Base-by-base conservation (phyloP, 129 eudicot genomes). In the Helichrysum umbraculigerum region DNA sequence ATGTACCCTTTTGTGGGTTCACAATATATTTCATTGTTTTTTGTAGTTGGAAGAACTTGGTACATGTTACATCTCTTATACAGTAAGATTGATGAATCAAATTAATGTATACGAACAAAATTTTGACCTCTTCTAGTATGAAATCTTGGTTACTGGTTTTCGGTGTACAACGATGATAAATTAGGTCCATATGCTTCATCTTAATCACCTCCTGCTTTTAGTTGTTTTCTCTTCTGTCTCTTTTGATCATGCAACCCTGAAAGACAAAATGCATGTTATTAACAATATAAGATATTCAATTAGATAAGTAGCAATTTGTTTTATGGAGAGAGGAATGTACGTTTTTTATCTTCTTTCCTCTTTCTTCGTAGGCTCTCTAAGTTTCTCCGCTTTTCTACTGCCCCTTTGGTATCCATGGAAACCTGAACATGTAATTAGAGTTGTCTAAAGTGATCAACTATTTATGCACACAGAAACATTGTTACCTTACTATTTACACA, bases 161-260 rank as follows among this genome's bases (percentile, higher is more conserved):
- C 52, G 4, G 32, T 28, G 32, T 30, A 21, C 61, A 57, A 57
- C 2, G 6, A 14, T 14, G n/a, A 47, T n/a, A 57, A 5, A 19
- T 6, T 19, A 20, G 37, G 51, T 34, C 17, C 64, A 62, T 61
- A 2, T 7, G 71, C 52, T 70, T 44, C 30, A 21, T 71, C 66
- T 66, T 83, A 85, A 66, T 83, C 84, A 22, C 68, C 78, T 28
- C 85, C 85, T 56, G 68, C 87, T 85, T 90, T 78, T n/a, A 85
- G 79, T 78, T 59, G 76, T 82, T 86, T 93, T 76, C 74, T 86
- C 77, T 87, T 84, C 76, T 90, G 84, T 72, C 96, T 81, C 84
- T 84, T 82, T 77, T 93, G 97, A 74, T 90, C 97, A 61, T 87
- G 96, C 81, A 86, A 39, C 79, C 97, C 98, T 93, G 90, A 37